Conservation (phyloP, 176 grass and related monocot genomes). For the Cenchrus purpureus region DNA sequence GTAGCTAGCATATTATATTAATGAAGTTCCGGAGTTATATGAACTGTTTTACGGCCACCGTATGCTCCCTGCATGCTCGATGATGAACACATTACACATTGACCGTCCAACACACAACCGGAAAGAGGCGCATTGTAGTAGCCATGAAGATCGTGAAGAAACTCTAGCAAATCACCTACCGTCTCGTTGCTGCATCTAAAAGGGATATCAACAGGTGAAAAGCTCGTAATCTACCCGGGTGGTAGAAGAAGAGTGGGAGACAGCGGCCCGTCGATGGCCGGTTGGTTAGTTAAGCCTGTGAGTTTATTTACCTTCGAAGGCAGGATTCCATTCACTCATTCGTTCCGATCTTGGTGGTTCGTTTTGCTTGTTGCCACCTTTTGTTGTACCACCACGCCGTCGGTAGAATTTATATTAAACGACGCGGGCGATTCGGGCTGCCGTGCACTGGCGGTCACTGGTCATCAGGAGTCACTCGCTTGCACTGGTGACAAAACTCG, state of each 20-base stretch:
- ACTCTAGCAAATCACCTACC: too few relatives aligned
- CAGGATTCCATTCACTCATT: conserved; percentile 5
- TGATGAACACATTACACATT: too few relatives aligned
- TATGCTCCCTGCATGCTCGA: too few relatives aligned
- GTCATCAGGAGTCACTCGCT: neutral
- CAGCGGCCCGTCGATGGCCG: neutral
- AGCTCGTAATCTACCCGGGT: neutral
- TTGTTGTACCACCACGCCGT: neutral
- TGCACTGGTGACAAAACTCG: conserved; percentile 14
- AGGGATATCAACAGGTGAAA: neutral
- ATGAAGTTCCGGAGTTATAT: too few relatives aligned
- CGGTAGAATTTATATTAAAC: neutral
- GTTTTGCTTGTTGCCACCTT: neutral
- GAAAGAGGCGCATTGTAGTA: too few relatives aligned
- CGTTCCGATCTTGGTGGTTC: neutral
- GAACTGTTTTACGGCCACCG: too few relatives aligned
- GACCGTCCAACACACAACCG: too few relatives aligned
- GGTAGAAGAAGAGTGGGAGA: neutral
- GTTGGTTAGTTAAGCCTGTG: neutral
- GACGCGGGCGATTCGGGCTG: neutral
- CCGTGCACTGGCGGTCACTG: too few relatives aligned
- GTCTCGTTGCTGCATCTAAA: too few relatives aligned
- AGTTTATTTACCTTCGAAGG: conserved; percentile 19
- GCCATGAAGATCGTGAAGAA: too few relatives aligned
- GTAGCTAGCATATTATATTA: too few relatives aligned